phyloP scores from a whole-genome alignment of 805 yeast genomes.

The Naumovozyma baii region DNA sequence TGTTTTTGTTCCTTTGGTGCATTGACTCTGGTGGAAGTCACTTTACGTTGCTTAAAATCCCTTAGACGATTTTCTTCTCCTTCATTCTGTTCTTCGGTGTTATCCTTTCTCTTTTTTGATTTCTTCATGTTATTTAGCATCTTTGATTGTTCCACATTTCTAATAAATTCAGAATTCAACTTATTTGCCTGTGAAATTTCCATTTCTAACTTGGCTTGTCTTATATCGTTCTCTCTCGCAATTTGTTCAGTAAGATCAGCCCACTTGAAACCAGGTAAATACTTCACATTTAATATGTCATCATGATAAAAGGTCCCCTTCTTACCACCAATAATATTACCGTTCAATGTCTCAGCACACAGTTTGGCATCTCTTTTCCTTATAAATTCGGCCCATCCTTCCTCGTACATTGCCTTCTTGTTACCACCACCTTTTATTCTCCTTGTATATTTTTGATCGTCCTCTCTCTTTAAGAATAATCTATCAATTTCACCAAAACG shows the following conservation, averaged over 20 bases:
- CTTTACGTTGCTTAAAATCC: constrained; percentile 60
- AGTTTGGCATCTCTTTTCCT: constrained; percentile 80
- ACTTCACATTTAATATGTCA: constrained; percentile 85
- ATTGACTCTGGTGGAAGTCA: constrained; percentile 56
- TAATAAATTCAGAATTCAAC: constrained; percentile 72
- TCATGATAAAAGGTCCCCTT: constrained; percentile 87
- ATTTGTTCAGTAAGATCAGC: constrained; percentile 86
- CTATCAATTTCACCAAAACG: constrained; percentile 86
- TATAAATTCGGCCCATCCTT: constrained; percentile 94
- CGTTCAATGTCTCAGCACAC: constrained; percentile 79
- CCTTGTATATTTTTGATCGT: constrained; percentile 47
- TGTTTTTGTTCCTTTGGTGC: constrained; percentile 37
- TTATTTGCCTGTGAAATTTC: constrained; percentile 85
- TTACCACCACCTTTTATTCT: constrained; percentile 86
- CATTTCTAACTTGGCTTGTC: constrained; percentile 78
- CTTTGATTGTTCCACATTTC: constrained; percentile 78
- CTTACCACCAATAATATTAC: constrained; percentile 83
- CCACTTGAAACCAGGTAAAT: constrained; percentile 91
- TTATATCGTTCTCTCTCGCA: constrained; percentile 77
- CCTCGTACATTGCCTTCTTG: constrained; percentile 75
- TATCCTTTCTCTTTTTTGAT: constrained; percentile 24
- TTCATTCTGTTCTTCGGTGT: constrained; percentile 14
- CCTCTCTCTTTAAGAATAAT: constrained; percentile 80
- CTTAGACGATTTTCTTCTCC: constrained; percentile 36
- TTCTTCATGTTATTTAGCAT: constrained; percentile 56